Evolutionary conservation across 164 flowering plant species (phyloP), one percentile per base, ranked within the genome.

Genomic region (Akebia trifoliata): DNA sequence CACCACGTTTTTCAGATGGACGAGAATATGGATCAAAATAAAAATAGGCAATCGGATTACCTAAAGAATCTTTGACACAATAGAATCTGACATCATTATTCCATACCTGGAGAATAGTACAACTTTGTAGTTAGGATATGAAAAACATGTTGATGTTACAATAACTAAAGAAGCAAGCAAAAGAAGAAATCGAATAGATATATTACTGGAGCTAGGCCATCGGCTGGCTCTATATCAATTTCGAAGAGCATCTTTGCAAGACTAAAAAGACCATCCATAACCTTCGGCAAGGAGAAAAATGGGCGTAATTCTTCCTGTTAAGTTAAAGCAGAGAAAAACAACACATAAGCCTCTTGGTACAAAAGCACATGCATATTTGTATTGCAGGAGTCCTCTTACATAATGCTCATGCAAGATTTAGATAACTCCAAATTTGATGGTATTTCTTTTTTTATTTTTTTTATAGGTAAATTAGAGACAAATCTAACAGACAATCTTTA

Each of bases 11-110:
- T 66, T 94, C 99, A 64, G 97, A 79, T 29, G 99, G 91, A 58
- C 97, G 97, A 32, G 95, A 82, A 67, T 90, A 94, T 59, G 99
- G 97, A 73, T 94, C 97, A 72, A 90, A 88, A 56, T 90, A 94
- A 72, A 94, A 94, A 76, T 87, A 90, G 38, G 99, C 89, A 73
- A 90, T 70, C 9, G 93, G 87, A 64, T 61, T 72, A n/a, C 93
- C 93, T 2, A 73, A 75, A 49, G 85, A 66, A 71, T 90, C 91
- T 65, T 90, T 94, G 42, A 94, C 80, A 49, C 85, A 26, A 67
- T 83, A 94, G 67, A 94, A 94, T 51, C 69, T 76, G 11, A 94
- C 96, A 72, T 88, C 95, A 43, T 60, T 76, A 69, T 87, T 76
- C 99, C 99, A 94, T 44, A 94, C 97, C 97, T 94, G 57, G 1